phyloP scores from a whole-genome alignment of 2,329 filamentous ascomycete genomes.

The Fusarium sp. region DNA sequence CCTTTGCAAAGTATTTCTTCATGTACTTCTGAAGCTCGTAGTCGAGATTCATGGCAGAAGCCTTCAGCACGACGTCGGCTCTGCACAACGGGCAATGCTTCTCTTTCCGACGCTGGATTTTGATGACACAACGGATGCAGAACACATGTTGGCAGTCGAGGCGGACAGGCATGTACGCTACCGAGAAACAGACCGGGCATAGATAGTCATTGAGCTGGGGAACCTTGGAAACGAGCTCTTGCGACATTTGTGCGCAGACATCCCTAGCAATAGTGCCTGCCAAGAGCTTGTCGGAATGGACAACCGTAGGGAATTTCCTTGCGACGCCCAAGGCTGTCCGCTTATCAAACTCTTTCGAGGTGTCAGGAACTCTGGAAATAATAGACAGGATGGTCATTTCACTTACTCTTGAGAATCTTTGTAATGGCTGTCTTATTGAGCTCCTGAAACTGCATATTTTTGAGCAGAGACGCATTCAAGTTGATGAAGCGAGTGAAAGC shows the following conservation, averaged over 20 bases:
- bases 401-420: slow-evolving; percentile 86
- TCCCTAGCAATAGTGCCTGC: slow-evolving; percentile 77
- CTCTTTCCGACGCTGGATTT: slow-evolving; percentile 78
- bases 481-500: slow-evolving; percentile 76
- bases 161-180: slow-evolving; percentile 85
- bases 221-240: slow-evolving; percentile 77
- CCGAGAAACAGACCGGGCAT: slow-evolving; percentile 82
- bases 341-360: slow-evolving; percentile 83
- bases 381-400: neutral
- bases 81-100: slow-evolving; percentile 81
- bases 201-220: slow-evolving; percentile 87
- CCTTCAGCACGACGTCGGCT: slow-evolving; percentile 75
- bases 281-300: slow-evolving; percentile 70
- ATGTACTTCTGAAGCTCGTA: slow-evolving; percentile 74
- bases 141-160: slow-evolving; percentile 81
- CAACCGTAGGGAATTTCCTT: slow-evolving; percentile 67
- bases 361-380: slow-evolving; percentile 16
- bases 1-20: slow-evolving; percentile 79
- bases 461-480: slow-evolving; percentile 81
- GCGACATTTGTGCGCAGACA: slow-evolving; percentile 78
- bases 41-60: slow-evolving; percentile 78
- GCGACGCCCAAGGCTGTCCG: slow-evolving; percentile 79
- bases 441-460: slow-evolving; percentile 84
- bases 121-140: slow-evolving; percentile 85
- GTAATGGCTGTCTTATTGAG: slow-evolving; percentile 81